Evolutionary conservation across 768 basidiomycete species (phyloP).

Genomic region (Podaxis sp.): DNA sequence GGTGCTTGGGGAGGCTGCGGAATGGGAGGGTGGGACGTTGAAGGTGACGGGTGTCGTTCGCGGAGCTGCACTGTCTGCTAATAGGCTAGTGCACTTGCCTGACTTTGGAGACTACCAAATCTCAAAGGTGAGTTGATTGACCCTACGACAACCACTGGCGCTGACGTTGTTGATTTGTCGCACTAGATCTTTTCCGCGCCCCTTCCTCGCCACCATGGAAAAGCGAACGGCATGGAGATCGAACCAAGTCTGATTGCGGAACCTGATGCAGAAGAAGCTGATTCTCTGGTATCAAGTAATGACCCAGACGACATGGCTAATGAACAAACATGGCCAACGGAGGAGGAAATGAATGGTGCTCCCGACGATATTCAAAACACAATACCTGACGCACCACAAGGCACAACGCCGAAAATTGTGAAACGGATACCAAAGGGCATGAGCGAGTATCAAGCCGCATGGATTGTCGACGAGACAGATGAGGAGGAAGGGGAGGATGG

Average conservation of each 20-base stretch:
- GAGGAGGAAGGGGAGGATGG: slow-evolving; percentile 52
- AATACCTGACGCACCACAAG: slow-evolving; percentile 64
- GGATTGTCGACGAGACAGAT: slow-evolving; percentile 87
- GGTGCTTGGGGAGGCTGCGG: slow-evolving; percentile 63
- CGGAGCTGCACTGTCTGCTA: slow-evolving; percentile 75
- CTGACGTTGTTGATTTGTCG: background rate
- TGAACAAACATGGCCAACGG: slow-evolving; percentile 98
- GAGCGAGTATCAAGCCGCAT: slow-evolving; percentile 95
- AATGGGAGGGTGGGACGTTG: slow-evolving; percentile 63
- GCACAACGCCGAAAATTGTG: slow-evolving; percentile 80
- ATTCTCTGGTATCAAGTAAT: slow-evolving; percentile 86
- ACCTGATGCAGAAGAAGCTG: slow-evolving; percentile 62
- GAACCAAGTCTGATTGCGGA: slow-evolving; percentile 68
- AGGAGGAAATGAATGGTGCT: slow-evolving; percentile 81
- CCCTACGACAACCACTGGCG: background rate
- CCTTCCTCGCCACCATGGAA: slow-evolving; percentile 37
- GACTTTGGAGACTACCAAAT: slow-evolving; percentile 88
- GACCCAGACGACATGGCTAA: slow-evolving; percentile 87
- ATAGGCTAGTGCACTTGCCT: slow-evolving; percentile 85
- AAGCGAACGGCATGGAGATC: slow-evolving; percentile 57
- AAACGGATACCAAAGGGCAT: slow-evolving; percentile 91
- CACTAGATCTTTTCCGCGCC: slow-evolving; percentile 72
- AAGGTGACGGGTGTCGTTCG: slow-evolving; percentile 83
- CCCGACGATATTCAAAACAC: slow-evolving; percentile 27
- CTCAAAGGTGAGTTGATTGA: slow-evolving; percentile 53